These are phyloP conservation scores for Sordaria brevicollis DNA, from an alignment of 495 filamentous ascomycete genomes.

Conservation along the genomic window DNA sequence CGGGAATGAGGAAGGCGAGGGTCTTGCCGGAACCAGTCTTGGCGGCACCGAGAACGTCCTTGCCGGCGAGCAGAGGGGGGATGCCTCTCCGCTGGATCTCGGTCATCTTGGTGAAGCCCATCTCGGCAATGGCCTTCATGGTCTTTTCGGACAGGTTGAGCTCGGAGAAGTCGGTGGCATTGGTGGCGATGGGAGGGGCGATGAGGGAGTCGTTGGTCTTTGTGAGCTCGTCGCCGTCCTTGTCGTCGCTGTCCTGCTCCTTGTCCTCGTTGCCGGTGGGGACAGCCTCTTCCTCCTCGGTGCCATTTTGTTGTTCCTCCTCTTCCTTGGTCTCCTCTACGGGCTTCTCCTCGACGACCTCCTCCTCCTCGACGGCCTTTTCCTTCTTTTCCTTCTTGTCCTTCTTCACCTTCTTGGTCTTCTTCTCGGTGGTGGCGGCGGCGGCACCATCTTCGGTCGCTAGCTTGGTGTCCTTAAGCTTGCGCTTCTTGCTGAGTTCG, in stretches of 20 bases:
- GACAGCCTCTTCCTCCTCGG: slow-evolving; percentile 6
- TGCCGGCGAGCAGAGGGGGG: slow-evolving; percentile 77
- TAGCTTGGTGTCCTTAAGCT: slow-evolving; percentile 29
- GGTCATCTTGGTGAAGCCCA: slow-evolving; percentile 93
- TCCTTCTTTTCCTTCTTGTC: slow-evolving; percentile 12
- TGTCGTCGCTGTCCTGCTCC: slow-evolving; percentile 15
- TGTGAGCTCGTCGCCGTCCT: slow-evolving; percentile 8
- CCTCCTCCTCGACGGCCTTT: slow-evolving; percentile 7
- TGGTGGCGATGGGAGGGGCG: slow-evolving; percentile 19
- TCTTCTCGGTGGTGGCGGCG: slow-evolving; percentile 14
- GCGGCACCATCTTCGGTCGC: slow-evolving; percentile 15
- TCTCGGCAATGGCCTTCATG: slow-evolving; percentile 75
- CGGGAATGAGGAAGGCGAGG: slow-evolving; percentile 86
- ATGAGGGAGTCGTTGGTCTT: slow-evolving; percentile 16
- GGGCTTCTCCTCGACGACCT: slow-evolving; percentile 4
- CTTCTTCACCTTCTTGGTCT: slow-evolving; percentile 20
- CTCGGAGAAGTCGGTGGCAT: slow-evolving; percentile 54
- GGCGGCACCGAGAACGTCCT: slow-evolving; percentile 90
- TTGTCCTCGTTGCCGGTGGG: slow-evolving; percentile 14
- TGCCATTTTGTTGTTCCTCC: no score
- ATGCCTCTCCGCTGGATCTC: slow-evolving; percentile 87
- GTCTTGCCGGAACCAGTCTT: slow-evolving; percentile 98
- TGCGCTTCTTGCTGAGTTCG: slow-evolving; percentile 37
- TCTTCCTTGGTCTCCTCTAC: slow-evolving; percentile 11
- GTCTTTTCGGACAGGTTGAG: slow-evolving; percentile 81